Base-by-base conservation (phyloP, 2,329 filamentous ascomycete species). In the Aspergillus caelatus region DNA sequence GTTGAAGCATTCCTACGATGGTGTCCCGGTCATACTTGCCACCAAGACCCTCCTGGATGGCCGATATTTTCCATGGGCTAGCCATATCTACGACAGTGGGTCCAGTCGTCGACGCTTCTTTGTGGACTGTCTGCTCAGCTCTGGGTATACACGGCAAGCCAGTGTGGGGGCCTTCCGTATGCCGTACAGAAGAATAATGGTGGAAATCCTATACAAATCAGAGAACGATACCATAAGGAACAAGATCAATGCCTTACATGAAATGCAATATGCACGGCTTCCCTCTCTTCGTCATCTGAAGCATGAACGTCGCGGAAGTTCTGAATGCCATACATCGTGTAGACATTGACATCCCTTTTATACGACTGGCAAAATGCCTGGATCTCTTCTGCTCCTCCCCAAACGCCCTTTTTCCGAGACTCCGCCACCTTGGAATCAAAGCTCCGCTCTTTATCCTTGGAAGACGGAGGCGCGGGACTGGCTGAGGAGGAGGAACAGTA, bases 371-470 rank as follows among this genome's bases (percentile, higher is more conserved):
- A 85, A 75, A 91, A 91, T 7, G 89, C 89, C 36, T 84, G 83
- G 52, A 92, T 84, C 76, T 91, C 88, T 78, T 89, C 83, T 63
- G 90, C 88, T 72, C 89, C 88, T 30, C 87, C 89, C 77, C 85
- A 91, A 45, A 85, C 85, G 58, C 86, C 86, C 34, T 83, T 81
- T 70, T 84, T 83, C 34, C 85, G 83, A 83, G 91, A 90, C 61
- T 82, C 80, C 65, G 82, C 77, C 14, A 91, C 79, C 73, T 89
- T 86, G 39, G 81, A 81, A 72, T 82, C 82, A 69, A 89, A 84
- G 70, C 88, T 84, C 70, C 84, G 82, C 71, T 87, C 81, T 61
- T 86, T 82, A 67, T 89, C 84, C 64, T 82, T 82, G 59, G 80
- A 76, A 26, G 85, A 83, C 30, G 77, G 76, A 58, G 77, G 65